phyloP scores from a whole-genome alignment of 768 basidiomycete species.

The Phaffia australis region DNA sequence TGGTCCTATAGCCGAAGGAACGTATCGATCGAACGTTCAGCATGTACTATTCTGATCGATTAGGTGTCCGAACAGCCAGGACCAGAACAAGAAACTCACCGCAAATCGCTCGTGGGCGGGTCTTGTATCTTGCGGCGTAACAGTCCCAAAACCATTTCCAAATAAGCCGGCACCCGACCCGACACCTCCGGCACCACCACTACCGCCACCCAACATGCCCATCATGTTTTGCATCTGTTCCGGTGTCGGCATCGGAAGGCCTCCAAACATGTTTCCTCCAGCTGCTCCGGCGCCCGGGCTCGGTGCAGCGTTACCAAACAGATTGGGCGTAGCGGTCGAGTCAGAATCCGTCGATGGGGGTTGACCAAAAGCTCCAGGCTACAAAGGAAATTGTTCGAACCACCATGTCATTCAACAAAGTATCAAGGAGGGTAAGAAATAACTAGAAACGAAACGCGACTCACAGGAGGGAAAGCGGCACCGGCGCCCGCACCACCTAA shows the following conservation, averaged over 20 bases:
- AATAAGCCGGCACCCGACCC: slow-evolving; percentile 6
- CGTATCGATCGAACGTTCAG: neutral
- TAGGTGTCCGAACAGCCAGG: too few species aligned
- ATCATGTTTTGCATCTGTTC: slow-evolving; percentile 25
- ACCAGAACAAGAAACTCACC: neutral
- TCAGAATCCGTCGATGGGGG: neutral
- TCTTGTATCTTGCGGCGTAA: slow-evolving; percentile 4
- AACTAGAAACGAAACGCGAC: neutral
- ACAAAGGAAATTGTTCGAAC: neutral
- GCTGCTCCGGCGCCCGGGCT: slow-evolving; percentile 4
- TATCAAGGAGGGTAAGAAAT: neutral
- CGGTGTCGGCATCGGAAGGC: slow-evolving; percentile 21
- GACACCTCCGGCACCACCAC: slow-evolving; percentile 6
- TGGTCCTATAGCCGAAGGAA: slow-evolving; percentile 4
- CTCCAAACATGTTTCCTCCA: slow-evolving; percentile 13
- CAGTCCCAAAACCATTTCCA: slow-evolving; percentile 5
- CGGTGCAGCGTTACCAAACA: slow-evolving; percentile 7
- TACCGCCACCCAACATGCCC: slow-evolving; percentile 25
- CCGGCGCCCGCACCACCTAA: slow-evolving; percentile 10
- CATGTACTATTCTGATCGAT: neutral
- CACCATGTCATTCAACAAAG: neutral
- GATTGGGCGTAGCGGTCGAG: neutral
- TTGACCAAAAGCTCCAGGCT: slow-evolving; percentile 24
- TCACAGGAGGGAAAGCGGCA: slow-evolving; percentile 24
- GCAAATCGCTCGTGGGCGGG: slow-evolving; percentile 26